phyloP scores from a whole-genome alignment of 768 basidiomycete species.

The Sporobolomyces pararoseus region DNA sequence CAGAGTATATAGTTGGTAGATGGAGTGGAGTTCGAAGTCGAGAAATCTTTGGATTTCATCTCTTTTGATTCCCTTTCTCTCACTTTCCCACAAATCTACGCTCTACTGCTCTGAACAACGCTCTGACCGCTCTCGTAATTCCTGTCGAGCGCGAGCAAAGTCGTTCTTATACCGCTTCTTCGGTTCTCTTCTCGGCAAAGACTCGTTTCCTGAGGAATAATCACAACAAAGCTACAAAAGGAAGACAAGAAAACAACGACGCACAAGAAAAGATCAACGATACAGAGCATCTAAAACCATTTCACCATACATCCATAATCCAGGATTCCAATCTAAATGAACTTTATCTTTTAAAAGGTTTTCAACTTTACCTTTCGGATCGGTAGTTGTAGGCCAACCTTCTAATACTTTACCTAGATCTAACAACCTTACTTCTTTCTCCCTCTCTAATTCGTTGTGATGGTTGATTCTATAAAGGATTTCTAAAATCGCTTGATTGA shows the following conservation, averaged over 20 bases:
- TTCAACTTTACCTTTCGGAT: too few species aligned
- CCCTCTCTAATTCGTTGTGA: not conserved
- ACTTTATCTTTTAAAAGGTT: slow-evolving; percentile 3
- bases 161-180: too few species aligned
- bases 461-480: not conserved
- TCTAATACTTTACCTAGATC: slow-evolving; percentile 5
- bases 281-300: not conserved
- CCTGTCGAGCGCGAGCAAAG: too few species aligned
- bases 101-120: too few species aligned
- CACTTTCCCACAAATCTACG: too few species aligned
- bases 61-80: not conserved
- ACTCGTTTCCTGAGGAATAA: too few species aligned
- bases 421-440: not conserved
- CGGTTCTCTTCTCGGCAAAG: too few species aligned
- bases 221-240: not conserved
- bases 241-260: not conserved
- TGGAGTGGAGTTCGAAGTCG: not conserved
- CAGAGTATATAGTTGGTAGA: not conserved
- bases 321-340: slow-evolving; percentile 5
- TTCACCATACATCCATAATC: slow-evolving; percentile 5
- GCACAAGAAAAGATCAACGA: not conserved
- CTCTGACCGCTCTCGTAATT: too few species aligned
- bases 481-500: slow-evolving; percentile 5
- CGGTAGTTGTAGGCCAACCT: slow-evolving; percentile 1
- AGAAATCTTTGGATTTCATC: not conserved